Percentiles rank a stretch among this genome's conserved stretches.
Conservation (phyloP, 768 basidiomycete species). For the Rubroboletus satanas region DNA sequence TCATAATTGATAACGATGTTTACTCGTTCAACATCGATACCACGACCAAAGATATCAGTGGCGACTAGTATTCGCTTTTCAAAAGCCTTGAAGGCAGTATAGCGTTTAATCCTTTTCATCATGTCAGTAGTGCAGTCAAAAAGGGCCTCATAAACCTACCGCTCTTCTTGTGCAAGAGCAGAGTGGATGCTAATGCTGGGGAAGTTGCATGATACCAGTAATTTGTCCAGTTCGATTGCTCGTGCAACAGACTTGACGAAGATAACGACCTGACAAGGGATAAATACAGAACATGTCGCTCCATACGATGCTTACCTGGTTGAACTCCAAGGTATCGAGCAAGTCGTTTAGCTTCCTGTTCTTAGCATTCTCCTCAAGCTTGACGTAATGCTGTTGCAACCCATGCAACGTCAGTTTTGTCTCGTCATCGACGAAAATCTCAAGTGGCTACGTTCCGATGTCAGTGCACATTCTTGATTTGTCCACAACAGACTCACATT, state of each 20-base stretch:
- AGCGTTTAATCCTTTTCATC: slow-evolving; percentile 74
- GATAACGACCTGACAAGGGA: slow-evolving; percentile 78
- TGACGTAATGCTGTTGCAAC: slow-evolving; percentile 97
- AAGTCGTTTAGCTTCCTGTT: slow-evolving; percentile 97
- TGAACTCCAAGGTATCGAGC: slow-evolving; percentile 95
- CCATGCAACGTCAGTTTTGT: slow-evolving; percentile 98
- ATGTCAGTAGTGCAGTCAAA: slow-evolving; percentile 3
- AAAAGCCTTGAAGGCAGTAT: slow-evolving; percentile 98
- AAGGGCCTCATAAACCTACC: slow-evolving; percentile 49
- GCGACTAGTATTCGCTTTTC: slow-evolving; percentile 99
- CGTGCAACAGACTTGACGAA: slow-evolving; percentile 98
- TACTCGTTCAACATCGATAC: slow-evolving; percentile 99
- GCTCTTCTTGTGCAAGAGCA: slow-evolving; percentile 90
- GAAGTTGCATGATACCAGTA: slow-evolving; percentile 96
- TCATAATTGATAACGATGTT: slow-evolving; percentile 99
- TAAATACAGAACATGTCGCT: neutral
- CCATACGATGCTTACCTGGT: slow-evolving; percentile 59
- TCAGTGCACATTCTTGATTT: neutral
- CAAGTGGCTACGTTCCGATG: slow-evolving; percentile 69
- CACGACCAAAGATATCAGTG: slow-evolving; percentile 98
- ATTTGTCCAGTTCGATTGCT: slow-evolving; percentile 93
- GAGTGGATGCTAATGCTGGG: slow-evolving; percentile 98
- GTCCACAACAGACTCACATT: slow-evolving; percentile 57
- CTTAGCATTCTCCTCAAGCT: slow-evolving; percentile 91
- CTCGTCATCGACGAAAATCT: slow-evolving; percentile 99